Conservation (phyloP, 805 yeast genomes). For the Kuraishia borneana region DNA sequence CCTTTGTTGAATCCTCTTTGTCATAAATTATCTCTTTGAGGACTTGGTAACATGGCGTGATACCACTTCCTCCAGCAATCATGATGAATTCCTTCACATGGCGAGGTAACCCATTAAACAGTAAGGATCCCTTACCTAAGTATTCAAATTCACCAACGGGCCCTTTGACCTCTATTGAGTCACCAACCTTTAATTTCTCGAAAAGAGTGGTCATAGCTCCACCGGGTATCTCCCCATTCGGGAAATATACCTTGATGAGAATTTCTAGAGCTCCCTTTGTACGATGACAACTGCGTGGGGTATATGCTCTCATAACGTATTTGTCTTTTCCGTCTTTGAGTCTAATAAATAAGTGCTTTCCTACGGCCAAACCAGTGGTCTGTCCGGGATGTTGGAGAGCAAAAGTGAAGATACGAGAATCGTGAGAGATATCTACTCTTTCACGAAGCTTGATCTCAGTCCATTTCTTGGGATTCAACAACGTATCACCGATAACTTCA, state of each 20-base stretch:
- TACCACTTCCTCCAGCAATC: constrained; percentile 47
- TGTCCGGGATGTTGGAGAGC: constrained; percentile 18
- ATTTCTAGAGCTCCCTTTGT: constrained; percentile 17
- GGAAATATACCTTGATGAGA: constrained; percentile 21
- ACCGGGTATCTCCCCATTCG: constrained; percentile 16
- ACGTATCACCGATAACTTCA: constrained; percentile 1
- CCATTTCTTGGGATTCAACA: constrained; percentile 20
- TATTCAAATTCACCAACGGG: constrained; percentile 21
- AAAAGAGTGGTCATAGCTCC: constrained; percentile 19
- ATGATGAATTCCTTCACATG: constrained; percentile 22
- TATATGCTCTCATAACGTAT: constrained; percentile 21
- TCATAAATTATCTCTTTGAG: constrained; percentile 32
- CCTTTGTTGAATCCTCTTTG: constrained; percentile 33
- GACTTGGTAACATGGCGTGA: constrained; percentile 45
- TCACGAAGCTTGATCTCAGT: constrained; percentile 10
- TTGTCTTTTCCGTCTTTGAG: constrained; percentile 12
- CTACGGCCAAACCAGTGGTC: constrained; percentile 19
- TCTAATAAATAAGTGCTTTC: constrained; percentile 19
- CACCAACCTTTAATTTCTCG: constrained; percentile 14
- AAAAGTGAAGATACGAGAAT: constrained; percentile 18
- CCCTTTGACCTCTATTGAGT: constrained; percentile 16
- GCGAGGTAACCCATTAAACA: constrained; percentile 5
- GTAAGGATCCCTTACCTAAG: constrained; percentile 6
- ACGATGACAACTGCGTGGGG: constrained; percentile 18
- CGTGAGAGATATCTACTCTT: constrained; percentile 15